phyloP scores from a whole-genome alignment of 2,329 filamentous ascomycete species.

The Exophiala mesophila region DNA sequence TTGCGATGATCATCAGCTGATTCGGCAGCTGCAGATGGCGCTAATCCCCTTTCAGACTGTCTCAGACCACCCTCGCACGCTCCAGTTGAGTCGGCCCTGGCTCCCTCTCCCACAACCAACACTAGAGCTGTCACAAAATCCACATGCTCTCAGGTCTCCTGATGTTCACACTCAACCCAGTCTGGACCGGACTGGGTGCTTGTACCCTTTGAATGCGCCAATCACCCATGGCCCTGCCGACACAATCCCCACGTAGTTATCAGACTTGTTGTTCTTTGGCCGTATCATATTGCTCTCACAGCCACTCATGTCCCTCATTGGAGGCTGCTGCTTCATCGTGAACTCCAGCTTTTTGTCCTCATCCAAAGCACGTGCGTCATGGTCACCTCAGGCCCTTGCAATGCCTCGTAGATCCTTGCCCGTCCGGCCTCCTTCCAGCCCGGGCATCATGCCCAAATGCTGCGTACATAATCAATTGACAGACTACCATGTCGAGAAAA shows the following conservation, averaged over 20 bases:
- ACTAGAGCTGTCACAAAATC: too few species aligned
- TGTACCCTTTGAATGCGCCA: background rate
- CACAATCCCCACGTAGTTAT: too few species aligned
- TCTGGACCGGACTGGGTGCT: background rate
- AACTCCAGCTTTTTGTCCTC: background rate
- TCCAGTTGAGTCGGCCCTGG: background rate
- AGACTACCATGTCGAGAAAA: too few species aligned
- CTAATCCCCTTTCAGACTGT: background rate
- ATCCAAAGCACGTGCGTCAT: constrained; percentile 4
- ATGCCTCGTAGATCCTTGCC: too few species aligned
- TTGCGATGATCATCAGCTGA: background rate
- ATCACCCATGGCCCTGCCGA: background rate
- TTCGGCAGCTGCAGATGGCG: background rate
- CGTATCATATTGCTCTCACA: background rate
- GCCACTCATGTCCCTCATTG: background rate
- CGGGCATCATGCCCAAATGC: too few species aligned
- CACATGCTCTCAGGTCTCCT: too few species aligned
- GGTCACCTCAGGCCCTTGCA: background rate
- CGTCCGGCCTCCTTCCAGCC: too few species aligned
- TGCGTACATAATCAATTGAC: too few species aligned
- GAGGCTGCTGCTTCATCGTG: constrained; percentile 3
- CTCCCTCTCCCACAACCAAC: too few species aligned
- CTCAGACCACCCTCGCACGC: background rate
- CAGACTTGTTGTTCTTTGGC: background rate
- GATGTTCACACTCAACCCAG: background rate